phyloP scores from a whole-genome alignment of 2,329 filamentous ascomycete species.

The Aspergillus proliferans region DNA sequence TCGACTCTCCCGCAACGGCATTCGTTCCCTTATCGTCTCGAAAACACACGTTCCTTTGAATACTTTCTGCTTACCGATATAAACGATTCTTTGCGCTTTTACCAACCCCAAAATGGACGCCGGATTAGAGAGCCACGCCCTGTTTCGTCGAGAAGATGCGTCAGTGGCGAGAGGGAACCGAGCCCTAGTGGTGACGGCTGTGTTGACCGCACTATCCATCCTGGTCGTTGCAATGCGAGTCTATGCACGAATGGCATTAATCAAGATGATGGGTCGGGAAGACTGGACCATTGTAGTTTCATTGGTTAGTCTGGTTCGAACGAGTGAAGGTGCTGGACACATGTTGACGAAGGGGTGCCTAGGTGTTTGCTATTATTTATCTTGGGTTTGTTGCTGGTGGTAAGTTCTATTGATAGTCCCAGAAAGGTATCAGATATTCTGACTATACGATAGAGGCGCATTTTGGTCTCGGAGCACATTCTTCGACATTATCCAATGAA shows the following conservation, averaged over 20 bases:
- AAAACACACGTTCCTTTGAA: no score
- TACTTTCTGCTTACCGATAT: no score
- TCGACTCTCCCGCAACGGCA: no score
- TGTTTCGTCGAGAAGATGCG: slow-evolving; percentile 15
- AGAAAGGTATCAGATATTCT: background rate
- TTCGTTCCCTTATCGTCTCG: no score
- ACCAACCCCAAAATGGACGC: slow-evolving; percentile 9
- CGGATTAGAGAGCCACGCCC: slow-evolving; percentile 4
- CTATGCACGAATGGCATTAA: slow-evolving; percentile 21
- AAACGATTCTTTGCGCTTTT: background rate
- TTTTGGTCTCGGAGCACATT: slow-evolving; percentile 22
- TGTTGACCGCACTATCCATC: slow-evolving; percentile 20
- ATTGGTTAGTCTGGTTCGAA: slow-evolving; percentile 11
- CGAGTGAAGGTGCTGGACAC: background rate
- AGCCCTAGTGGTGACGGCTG: slow-evolving; percentile 26
- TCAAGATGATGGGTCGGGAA: slow-evolving; percentile 29
- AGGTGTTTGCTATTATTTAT: slow-evolving; percentile 22
- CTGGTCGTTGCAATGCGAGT: slow-evolving; percentile 24
- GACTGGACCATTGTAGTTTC: slow-evolving; percentile 26
- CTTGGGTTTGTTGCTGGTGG: slow-evolving; percentile 22
- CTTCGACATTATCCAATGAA: slow-evolving; percentile 9
- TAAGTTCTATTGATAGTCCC: slow-evolving; percentile 9
- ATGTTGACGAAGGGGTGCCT: background rate
- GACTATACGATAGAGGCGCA: slow-evolving; percentile 18
- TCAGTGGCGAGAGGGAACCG: slow-evolving; percentile 17